Evolutionary conservation across 176 grass and related monocot species (phyloP).

Genomic region (Tillandsia fasciculata): DNA sequence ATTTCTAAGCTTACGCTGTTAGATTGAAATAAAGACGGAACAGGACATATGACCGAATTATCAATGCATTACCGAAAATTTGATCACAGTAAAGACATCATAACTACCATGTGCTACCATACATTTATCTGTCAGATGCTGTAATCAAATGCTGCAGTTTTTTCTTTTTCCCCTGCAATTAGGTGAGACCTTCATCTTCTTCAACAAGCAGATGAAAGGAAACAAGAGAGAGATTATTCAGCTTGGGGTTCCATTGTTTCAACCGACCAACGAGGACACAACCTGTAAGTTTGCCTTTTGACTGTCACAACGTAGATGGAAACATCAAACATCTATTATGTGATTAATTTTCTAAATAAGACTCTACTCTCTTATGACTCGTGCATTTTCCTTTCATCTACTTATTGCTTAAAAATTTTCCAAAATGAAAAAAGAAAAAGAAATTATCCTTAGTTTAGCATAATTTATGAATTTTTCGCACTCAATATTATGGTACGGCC

Average conservation of each 20-base stretch:
- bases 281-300: constrained; percentile 44
- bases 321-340: background rate
- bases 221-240: constrained; percentile 99
- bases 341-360: too few relatives aligned
- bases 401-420: too few relatives aligned
- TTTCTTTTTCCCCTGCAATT: constrained; percentile 3
- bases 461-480: too few relatives aligned
- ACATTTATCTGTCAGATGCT: background rate
- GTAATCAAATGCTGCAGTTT: background rate
- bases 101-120: background rate
- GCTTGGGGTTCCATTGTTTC: constrained; percentile 80
- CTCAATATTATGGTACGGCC: too few relatives aligned
- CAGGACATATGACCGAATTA: too few relatives aligned
- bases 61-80: background rate
- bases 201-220: constrained; percentile 97
- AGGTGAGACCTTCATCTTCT: constrained; percentile 99
- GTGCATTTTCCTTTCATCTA: too few relatives aligned
- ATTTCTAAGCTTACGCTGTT: too few relatives aligned
- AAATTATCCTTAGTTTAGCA: too few relatives aligned
- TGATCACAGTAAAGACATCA: background rate
- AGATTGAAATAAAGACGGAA: too few relatives aligned
- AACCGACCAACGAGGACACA: constrained; percentile 73
- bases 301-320: background rate
- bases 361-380: too few relatives aligned
- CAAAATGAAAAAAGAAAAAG: too few relatives aligned